These are phyloP conservation scores for Nicotiana knightiana DNA, from an alignment of 257 asterid genomes.

Conservation along the genomic window DNA sequence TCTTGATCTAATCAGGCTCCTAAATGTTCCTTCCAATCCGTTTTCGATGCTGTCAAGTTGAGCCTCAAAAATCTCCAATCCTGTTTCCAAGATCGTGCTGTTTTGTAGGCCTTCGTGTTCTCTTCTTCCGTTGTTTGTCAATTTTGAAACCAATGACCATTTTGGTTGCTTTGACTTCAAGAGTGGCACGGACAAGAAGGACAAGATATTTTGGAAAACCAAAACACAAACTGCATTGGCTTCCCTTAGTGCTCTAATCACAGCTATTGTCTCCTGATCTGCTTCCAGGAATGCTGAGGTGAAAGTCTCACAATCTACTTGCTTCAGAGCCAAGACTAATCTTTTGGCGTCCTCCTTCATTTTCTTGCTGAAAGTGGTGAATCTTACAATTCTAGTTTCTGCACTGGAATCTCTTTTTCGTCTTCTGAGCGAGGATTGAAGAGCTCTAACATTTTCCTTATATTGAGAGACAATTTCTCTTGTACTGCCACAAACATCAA, in stretches of 20 bases:
- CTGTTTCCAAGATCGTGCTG: neutral
- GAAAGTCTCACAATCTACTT: constrained; percentile 13
- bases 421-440: constrained; percentile 25
- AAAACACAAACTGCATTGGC: constrained; percentile 13
- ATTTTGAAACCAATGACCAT: constrained; percentile 32
- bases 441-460: constrained; percentile 22
- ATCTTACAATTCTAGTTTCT: constrained; percentile 3
- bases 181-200: constrained; percentile 19
- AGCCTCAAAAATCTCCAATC: constrained; percentile 18
- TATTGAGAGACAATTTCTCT: constrained; percentile 14
- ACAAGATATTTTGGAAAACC: constrained; percentile 14
- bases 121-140: constrained; percentile 17
- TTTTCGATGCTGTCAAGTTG: constrained; percentile 9
- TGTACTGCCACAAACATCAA: constrained; percentile 21
- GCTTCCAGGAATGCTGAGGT: constrained; percentile 13
- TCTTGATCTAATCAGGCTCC: constrained; percentile 9
- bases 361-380: constrained; percentile 19
- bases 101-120: constrained; percentile 18
- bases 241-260: constrained; percentile 26
- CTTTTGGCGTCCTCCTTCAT: constrained; percentile 10
- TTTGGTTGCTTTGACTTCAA: constrained; percentile 17
- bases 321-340: constrained; percentile 8
- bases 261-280: constrained; percentile 21
- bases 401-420: constrained; percentile 19
- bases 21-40: neutral